Evolutionary conservation across 73 alveolate genomes (phyloP).

Genomic region (Tetrahymena malaccensis): DNA sequence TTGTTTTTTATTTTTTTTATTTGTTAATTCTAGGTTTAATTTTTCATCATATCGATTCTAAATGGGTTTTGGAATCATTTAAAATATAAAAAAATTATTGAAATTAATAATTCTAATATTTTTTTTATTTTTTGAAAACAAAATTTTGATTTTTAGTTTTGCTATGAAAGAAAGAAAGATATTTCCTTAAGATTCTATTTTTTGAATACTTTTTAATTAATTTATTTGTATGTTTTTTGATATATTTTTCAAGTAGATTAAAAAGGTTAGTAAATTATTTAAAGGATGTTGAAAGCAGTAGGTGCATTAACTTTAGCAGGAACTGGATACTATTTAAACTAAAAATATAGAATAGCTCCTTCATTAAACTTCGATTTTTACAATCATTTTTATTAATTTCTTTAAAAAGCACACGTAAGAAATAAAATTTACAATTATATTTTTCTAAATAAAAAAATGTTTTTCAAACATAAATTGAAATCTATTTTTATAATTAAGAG

Average conservation of each 20-base stretch:
- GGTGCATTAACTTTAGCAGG: background rate
- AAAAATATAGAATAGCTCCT: background rate
- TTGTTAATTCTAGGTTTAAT: too few relatives aligned
- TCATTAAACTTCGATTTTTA: background rate
- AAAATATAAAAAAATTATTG: too few relatives aligned
- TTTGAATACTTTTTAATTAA: background rate
- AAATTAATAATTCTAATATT: background rate
- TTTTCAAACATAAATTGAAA: background rate
- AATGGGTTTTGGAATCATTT: too few relatives aligned
- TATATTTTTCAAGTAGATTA: background rate
- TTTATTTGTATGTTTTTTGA: background rate
- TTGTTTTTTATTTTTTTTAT: too few relatives aligned
- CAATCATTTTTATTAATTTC: background rate
- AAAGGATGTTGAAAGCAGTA: background rate
- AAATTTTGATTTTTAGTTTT: background rate
- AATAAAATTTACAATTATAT: background rate
- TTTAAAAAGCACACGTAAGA: background rate
- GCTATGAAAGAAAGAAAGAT: background rate
- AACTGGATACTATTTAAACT: background rate
- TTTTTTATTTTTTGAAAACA: background rate
- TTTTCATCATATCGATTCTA: too few relatives aligned
- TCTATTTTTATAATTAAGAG: background rate
- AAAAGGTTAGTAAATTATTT: background rate
- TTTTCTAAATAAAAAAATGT: background rate
- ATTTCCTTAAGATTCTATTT: background rate